Evolutionary conservation across 257 asterid genomes (phyloP).

Genomic region (Coffea canephora): DNA sequence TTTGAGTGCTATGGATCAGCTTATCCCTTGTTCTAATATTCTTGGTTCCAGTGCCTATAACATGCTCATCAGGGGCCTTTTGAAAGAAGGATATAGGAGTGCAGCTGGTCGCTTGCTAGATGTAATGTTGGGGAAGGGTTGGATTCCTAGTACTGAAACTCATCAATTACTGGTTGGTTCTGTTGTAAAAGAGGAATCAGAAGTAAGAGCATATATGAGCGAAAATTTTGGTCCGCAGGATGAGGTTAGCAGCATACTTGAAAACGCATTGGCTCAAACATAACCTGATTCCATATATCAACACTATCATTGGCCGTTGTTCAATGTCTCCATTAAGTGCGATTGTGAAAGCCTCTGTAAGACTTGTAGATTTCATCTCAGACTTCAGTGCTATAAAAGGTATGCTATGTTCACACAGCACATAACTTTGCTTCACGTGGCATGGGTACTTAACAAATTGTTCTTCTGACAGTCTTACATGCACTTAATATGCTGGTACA

Average conservation of each 20-base stretch:
- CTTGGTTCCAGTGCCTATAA: constrained; percentile 47
- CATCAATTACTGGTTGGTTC: constrained; percentile 65
- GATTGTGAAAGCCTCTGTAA: neutral
- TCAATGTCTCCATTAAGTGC: neutral
- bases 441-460: neutral
- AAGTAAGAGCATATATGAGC: neutral
- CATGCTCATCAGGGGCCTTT: constrained; percentile 55
- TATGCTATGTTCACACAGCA: neutral
- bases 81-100: constrained; percentile 63
- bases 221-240: constrained; percentile 34
- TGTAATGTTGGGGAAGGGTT: constrained; percentile 71
- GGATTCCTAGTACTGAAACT: constrained; percentile 65
- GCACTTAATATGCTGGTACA: neutral
- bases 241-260: constrained; percentile 59
- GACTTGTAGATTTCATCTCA: neutral
- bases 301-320: neutral
- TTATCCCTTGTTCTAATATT: constrained; percentile 28
- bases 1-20: constrained; percentile 38
- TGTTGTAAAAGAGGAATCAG: constrained; percentile 22
- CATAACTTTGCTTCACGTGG: neutral
- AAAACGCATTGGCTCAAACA: constrained; percentile 47
- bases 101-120: constrained; percentile 58
- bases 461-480: neutral
- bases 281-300: neutral
- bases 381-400: neutral